A percentile compares a stretch with the other conserved stretches of the same genome.
Conservation (phyloP, 176 grass and related monocot species). For the Elaeis guineensis region DNA sequence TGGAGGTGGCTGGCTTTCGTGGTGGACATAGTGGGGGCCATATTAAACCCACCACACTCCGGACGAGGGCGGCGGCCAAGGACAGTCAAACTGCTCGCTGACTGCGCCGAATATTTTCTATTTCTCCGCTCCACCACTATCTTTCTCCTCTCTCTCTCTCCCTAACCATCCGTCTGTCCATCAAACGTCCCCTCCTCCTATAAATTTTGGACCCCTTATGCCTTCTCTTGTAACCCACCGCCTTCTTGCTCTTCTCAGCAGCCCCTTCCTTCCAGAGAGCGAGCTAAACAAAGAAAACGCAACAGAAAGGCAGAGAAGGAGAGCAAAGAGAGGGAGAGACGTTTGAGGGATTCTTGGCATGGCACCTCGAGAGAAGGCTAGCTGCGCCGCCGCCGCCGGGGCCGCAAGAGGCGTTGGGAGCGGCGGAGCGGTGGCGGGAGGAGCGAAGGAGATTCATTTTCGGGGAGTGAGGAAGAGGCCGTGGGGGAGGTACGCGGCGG, state of each 20-base stretch:
- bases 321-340: neutral
- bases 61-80: conserved; percentile 47
- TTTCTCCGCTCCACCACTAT: conserved; percentile 44
- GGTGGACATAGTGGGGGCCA: too few relatives aligned
- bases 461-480: conserved; percentile 5
- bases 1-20: too few relatives aligned
- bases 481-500: conserved; percentile 14
- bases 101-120: conserved; percentile 51
- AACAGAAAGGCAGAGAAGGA: conserved; percentile 9
- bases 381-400: neutral
- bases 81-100: conserved; percentile 73
- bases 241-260: neutral
- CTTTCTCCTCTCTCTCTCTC: conserved; percentile 3
- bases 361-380: conserved; percentile 10
- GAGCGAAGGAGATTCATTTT: neutral
- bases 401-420: neutral
- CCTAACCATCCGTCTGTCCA: too few relatives aligned
- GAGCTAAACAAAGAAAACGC: conserved; percentile 7
- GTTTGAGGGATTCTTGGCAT: conserved; percentile 4
- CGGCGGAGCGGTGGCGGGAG: neutral
- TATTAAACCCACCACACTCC: conserved; percentile 27
- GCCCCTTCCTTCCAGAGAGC: neutral
- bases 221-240: conserved; percentile 18
- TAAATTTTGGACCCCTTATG: conserved; percentile 29
- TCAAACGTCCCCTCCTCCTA: neutral